These are phyloP conservation scores for Colletotrichum euphorbiae DNA, from an alignment of 2,329 filamentous ascomycete genomes.

Conservation along the genomic window DNA sequence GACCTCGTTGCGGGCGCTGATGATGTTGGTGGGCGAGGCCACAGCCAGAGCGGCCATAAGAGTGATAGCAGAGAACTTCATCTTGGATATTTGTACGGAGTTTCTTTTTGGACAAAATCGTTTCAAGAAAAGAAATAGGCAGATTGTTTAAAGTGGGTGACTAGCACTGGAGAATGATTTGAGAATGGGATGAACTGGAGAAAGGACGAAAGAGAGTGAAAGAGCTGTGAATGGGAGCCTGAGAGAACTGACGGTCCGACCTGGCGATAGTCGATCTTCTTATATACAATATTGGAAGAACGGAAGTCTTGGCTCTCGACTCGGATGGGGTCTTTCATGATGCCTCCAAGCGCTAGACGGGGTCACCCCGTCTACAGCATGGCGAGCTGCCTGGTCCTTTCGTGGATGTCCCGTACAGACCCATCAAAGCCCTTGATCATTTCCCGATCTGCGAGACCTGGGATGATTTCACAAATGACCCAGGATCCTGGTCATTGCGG, in stretches of 20 bases:
- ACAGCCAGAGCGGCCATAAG: slow-evolving; percentile 35
- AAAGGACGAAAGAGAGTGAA: slow-evolving; percentile 14
- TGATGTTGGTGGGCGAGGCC: slow-evolving; percentile 35
- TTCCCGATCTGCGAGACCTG: slow-evolving; percentile 5
- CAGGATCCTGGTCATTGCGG: background rate
- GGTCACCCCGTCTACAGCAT: background rate
- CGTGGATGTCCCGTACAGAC: background rate
- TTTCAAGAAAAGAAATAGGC: background rate
- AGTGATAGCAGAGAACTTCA: slow-evolving; percentile 38
- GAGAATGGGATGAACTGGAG: slow-evolving; percentile 8
- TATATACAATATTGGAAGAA: slow-evolving; percentile 18
- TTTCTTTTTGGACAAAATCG: background rate
- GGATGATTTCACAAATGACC: background rate
- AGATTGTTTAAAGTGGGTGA: slow-evolving; percentile 5
- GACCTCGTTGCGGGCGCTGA: slow-evolving; percentile 36
- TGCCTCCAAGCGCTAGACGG: background rate
- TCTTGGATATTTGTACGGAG: slow-evolving; percentile 37
- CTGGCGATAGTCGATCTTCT: slow-evolving; percentile 1
- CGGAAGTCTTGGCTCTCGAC: background rate
- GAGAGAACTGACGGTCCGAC: background rate
- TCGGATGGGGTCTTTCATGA: background rate
- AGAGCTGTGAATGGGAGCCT: background rate
- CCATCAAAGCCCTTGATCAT: slow-evolving; percentile 18
- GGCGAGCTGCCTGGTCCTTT: background rate
- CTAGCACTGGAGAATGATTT: slow-evolving; percentile 22